Conservation (phyloP, 345 rosid genomes). For the Sisymbrium irio region DNA sequence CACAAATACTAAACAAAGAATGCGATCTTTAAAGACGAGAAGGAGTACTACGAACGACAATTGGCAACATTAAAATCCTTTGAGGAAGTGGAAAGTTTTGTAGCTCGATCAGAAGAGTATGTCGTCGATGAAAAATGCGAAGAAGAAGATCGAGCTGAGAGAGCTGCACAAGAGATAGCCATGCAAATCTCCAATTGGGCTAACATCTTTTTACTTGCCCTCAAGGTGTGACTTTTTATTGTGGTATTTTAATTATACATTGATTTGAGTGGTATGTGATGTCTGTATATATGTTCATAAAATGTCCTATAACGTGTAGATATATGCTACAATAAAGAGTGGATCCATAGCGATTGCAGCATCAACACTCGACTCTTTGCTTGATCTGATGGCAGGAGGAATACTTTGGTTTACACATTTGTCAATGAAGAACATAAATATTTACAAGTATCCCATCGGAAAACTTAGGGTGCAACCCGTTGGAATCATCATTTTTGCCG, state of each 20-base stretch:
- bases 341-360: slow-evolving; percentile 98
- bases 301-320: slow-evolving; percentile 38
- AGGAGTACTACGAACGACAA: slow-evolving; percentile 72
- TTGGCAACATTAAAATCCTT: slow-evolving; percentile 70
- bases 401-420: slow-evolving; percentile 92
- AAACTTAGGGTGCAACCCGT: slow-evolving; percentile 95
- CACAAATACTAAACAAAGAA: not conserved
- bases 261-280: not conserved
- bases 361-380: slow-evolving; percentile 89
- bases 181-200: slow-evolving; percentile 82
- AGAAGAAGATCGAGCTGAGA: slow-evolving; percentile 42
- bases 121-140: slow-evolving; percentile 30
- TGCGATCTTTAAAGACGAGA: slow-evolving; percentile 47
- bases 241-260: not conserved
- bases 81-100: slow-evolving; percentile 58
- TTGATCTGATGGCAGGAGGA: slow-evolving; percentile 95
- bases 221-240: slow-evolving; percentile 50
- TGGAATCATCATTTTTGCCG: slow-evolving; percentile 88
- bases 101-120: slow-evolving; percentile 32
- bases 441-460: slow-evolving; percentile 92
- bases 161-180: slow-evolving; percentile 56
- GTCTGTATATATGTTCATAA: not conserved
- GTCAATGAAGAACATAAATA: slow-evolving; percentile 80
- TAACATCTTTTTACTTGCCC: slow-evolving; percentile 60
- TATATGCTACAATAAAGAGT: slow-evolving; percentile 78